phyloP scores from a whole-genome alignment of 192 early-diverging fungal species.

The Umbelopsis sp. region DNA sequence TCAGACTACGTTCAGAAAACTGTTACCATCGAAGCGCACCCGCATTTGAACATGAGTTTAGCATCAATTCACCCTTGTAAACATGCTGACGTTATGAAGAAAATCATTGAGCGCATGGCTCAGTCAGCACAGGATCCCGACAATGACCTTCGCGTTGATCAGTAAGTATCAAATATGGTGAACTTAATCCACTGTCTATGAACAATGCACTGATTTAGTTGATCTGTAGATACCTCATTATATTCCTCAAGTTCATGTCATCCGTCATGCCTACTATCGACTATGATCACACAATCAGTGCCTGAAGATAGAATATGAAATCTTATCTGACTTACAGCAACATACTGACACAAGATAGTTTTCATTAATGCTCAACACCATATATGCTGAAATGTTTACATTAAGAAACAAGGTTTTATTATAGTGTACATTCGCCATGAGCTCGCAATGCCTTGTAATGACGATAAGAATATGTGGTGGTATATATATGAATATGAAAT shows the following conservation, averaged over 20 bases:
- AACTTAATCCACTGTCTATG: background rate
- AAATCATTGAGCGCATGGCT: conserved; percentile 83
- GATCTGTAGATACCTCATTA: conserved; percentile 71
- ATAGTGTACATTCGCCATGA: background rate
- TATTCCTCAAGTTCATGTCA: conserved; percentile 98
- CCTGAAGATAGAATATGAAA: conserved; percentile 42
- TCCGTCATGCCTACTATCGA: conserved; percentile 97
- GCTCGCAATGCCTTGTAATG: background rate
- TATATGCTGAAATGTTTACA: background rate
- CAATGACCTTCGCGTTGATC: conserved; percentile 82
- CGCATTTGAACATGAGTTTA: conserved; percentile 83
- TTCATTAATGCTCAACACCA: background rate
- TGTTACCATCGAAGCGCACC: conserved; percentile 96
- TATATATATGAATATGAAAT: no score
- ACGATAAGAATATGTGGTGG: background rate
- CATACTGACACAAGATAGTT: background rate
- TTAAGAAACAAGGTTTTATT: background rate
- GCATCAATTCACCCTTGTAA: conserved; percentile 98
- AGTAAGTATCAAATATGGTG: conserved; percentile 52
- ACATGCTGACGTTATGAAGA: conserved; percentile 98
- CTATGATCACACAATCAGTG: conserved; percentile 94
- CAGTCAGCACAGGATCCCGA: conserved; percentile 62
- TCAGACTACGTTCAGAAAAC: conserved; percentile 99
- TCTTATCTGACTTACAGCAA: background rate
- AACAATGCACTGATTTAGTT: background rate